Base-by-base conservation (phyloP, 2,329 filamentous ascomycete species). In the Coniochaeta prunicola region DNA sequence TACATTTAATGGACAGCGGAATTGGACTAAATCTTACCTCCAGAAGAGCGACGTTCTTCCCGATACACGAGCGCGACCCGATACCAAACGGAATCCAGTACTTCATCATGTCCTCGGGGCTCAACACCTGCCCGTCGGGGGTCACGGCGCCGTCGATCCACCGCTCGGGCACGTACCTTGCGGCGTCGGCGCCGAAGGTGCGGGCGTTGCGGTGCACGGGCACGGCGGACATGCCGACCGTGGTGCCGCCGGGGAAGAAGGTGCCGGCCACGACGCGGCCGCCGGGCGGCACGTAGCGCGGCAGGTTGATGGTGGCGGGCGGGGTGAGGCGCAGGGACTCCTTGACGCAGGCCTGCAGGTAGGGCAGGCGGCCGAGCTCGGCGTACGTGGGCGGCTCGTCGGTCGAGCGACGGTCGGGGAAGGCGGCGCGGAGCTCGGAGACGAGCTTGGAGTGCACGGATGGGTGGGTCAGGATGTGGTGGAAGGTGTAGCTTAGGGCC, bases 321-420 rank as follows among this genome's bases (percentile, higher is more conserved):
- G 58, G 58, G 3, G 58, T 59, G 1, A 59, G 55, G 10, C 58
- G 58, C 3, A 59, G 56, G 15, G 58, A 33, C 38, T 59, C 58
- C 50, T 59, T 59, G 33, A 59, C 56, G 58, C 58, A 59, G 13
- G 58, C 58, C n/a, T 59, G 58, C 17, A 59, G 58, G 34, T 59
- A 59, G 17, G 58, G 48, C 15, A 59, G 55, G 36, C 55, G 58
- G 12, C 55, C 58, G 3, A 59, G 56, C 50, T 59, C 48, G n/a
- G 58, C 45, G 24, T 59, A 59, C 15, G 58, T 59, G 12, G 58
- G 58, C 17, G 58, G 58, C 15, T 42, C 24, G 6, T 36, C 48
- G 19, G 45, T 33, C 24, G 48, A 30, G 30, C 24, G 19, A n/a
- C 24, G 58, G 48, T 15, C 19, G 9, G 58, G 58, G 30, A 59